Conservation (phyloP, 306 rosid species). For the Vigna angularis region DNA sequence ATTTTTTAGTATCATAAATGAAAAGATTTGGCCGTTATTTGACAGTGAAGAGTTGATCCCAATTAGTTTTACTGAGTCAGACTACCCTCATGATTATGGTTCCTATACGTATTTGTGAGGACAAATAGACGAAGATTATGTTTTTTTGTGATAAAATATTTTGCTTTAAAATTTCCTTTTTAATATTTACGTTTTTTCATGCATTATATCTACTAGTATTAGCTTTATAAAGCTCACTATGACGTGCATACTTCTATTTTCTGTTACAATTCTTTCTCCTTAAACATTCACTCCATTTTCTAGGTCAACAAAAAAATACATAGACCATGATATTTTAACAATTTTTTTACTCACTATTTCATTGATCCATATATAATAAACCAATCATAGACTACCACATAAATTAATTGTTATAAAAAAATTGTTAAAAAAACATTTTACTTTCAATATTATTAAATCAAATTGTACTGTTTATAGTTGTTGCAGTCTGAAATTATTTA, state of each 20-base stretch:
- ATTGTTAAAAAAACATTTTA: no score
- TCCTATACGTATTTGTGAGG: not conserved
- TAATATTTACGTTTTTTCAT: not conserved
- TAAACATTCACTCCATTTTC: not conserved
- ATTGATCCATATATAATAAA: no score
- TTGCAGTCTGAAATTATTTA: no score
- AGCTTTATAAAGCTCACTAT: not conserved
- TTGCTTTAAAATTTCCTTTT: not conserved
- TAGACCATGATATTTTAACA: no score
- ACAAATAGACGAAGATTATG: not conserved
- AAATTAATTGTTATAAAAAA: no score
- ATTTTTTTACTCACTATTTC: no score
- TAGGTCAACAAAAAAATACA: not conserved
- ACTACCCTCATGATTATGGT: not conserved
- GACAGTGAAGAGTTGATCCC: no score
- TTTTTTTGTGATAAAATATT: not conserved
- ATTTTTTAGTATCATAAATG: no score
- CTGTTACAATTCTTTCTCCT: not conserved
- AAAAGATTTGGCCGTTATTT: not conserved
- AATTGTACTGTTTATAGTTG: no score
- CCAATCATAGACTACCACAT: no score
- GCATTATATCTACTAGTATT: not conserved
- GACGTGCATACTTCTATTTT: not conserved
- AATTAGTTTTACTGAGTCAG: not conserved
- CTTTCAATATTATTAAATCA: not conserved